These are phyloP conservation scores for Aleurites moluccanus DNA, from an alignment of 441 rosid genomes.

Conservation along the genomic window DNA sequence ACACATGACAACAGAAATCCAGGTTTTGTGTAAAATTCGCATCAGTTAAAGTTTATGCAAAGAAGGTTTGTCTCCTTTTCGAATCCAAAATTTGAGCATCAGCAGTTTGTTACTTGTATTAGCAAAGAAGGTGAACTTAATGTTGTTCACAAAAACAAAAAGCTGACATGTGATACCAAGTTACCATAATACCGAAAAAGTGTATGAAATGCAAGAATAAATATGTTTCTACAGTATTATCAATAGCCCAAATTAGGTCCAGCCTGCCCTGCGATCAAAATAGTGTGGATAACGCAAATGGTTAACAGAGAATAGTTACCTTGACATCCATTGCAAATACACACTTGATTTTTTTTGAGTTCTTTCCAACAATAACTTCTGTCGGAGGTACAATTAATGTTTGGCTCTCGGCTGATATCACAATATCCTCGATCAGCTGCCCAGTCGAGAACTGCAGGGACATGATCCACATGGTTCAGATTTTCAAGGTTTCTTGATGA, in stretches of 20 bases:
- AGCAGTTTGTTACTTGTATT: too few relatives aligned
- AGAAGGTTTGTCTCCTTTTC: too few relatives aligned
- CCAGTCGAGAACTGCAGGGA: constrained; percentile 21
- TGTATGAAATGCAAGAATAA: too few relatives aligned
- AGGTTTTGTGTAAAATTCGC: too few relatives aligned
- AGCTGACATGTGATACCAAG: too few relatives aligned
- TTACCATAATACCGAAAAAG: too few relatives aligned
- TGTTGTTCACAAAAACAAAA: too few relatives aligned
- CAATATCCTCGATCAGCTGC: constrained; percentile 14
- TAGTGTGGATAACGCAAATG: background rate
- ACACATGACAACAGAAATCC: background rate
- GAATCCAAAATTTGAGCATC: too few relatives aligned
- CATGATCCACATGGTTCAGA: background rate
- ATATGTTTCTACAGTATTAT: background rate
- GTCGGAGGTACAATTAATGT: background rate
- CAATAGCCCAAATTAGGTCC: too few relatives aligned
- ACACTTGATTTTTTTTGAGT: background rate
- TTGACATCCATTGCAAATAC: background rate
- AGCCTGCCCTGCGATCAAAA: too few relatives aligned
- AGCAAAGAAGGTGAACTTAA: too few relatives aligned
- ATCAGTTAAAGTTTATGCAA: too few relatives aligned
- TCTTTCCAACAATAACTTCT: background rate
- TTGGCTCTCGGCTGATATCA: background rate
- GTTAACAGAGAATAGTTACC: background rate
- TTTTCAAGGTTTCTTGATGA: background rate